Conservation (phyloP, 2,329 filamentous ascomycete genomes). For the Diaporthe sp. region DNA sequence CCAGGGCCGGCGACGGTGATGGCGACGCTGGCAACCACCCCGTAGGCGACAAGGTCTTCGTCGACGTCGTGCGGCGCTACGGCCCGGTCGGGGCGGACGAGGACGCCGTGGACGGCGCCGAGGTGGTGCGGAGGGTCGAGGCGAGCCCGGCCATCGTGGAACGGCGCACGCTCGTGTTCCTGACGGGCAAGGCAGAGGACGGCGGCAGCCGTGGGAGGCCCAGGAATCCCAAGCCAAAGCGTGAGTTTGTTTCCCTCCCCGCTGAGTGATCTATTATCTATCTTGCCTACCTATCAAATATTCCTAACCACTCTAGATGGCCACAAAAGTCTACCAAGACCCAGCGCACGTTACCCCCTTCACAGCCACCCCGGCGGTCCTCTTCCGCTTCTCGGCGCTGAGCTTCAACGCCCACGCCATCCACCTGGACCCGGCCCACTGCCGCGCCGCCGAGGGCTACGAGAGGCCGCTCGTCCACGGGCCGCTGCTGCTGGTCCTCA, state of each 20-base stretch:
- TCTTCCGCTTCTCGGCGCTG: conserved; percentile 92
- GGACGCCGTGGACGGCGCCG: neutral
- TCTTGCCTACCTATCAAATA: neutral
- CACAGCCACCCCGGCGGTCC: conserved; percentile 75
- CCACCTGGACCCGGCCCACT: conserved; percentile 83
- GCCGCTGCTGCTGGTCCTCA: conserved; percentile 82
- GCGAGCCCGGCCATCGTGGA: conserved; percentile 57
- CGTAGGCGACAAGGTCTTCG: conserved; percentile 62
- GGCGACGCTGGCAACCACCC: neutral
- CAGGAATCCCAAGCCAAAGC: neutral
- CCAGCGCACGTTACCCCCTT: conserved; percentile 59
- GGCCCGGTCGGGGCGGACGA: conserved; percentile 46
- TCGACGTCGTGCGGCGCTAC: conserved; percentile 65
- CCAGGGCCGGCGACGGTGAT: conserved; percentile 43
- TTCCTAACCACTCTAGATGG: neutral
- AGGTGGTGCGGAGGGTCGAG: conserved; percentile 19
- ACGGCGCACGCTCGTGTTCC: conserved; percentile 66
- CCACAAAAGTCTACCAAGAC: conserved; percentile 49
- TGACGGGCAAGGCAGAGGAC: conserved; percentile 50
- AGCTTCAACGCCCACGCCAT: conserved; percentile 95
- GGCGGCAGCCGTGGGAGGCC: neutral
- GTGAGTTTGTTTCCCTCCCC: neutral
- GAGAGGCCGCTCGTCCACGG: conserved; percentile 86
- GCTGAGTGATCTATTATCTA: neutral
- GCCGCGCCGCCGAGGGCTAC: conserved; percentile 79